phyloP scores from a whole-genome alignment of 345 rosid species.

The Gossypium ekmanianum region DNA sequence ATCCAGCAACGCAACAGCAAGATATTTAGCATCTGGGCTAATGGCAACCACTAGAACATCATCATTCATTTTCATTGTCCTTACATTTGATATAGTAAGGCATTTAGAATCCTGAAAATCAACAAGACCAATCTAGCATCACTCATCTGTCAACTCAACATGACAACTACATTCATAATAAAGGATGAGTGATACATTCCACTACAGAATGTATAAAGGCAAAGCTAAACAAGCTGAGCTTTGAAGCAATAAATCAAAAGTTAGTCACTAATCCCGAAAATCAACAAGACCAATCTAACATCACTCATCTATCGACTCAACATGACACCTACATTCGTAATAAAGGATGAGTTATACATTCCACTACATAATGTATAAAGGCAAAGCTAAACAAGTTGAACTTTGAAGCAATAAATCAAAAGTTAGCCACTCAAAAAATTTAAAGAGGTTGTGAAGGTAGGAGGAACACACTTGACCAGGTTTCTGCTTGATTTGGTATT shows the following conservation, averaged over 20 bases:
- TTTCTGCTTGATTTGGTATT: conserved; percentile 62
- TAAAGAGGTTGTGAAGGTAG: conserved; percentile 1
- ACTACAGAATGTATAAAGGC: background rate
- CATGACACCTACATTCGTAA: background rate
- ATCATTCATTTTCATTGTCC: conserved; percentile 89
- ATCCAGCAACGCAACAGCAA: conserved; percentile 91
- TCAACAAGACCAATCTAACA: conserved; percentile 21
- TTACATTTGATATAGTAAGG: conserved; percentile 56
- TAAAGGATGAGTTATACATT: background rate
- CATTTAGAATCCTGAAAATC: conserved; percentile 61
- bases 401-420: background rate
- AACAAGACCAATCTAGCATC: conserved; percentile 21
- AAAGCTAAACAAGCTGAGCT: background rate
- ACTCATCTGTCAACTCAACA: background rate
- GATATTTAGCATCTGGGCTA: conserved; percentile 83
- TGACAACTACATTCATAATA: background rate
- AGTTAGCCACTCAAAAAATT: background rate
- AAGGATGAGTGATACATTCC: background rate
- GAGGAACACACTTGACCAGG: conserved; percentile 54
- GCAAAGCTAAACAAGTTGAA: background rate
- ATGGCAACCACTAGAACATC: conserved; percentile 82
- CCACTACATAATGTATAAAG: background rate
- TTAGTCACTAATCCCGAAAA: conserved; percentile 39
- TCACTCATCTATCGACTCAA: background rate
- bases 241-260: background rate